Percentiles rank a stretch among this genome's conserved stretches.
phyloP scores from a whole-genome alignment of 2,329 filamentous ascomycete genomes.

The Penicillium glabrum region DNA sequence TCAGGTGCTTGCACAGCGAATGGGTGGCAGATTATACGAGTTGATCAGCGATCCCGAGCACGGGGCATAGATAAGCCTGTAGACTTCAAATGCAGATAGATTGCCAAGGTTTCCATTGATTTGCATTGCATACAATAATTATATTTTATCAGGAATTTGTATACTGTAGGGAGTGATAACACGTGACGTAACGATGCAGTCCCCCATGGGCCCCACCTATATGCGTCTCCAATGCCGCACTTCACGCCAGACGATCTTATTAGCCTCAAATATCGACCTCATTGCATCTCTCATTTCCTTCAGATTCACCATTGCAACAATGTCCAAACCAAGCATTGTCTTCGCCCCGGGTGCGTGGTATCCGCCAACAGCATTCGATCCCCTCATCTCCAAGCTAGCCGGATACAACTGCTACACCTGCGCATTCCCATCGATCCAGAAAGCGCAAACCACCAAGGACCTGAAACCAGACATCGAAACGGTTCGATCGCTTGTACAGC shows the following conservation, averaged over 20 bases:
- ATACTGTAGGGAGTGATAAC: no score
- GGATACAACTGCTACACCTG: conserved; percentile 19
- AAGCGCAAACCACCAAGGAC: conserved; percentile 19
- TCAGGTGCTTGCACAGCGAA: conserved; percentile 53
- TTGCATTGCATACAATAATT: no score
- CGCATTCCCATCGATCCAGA: conserved; percentile 30
- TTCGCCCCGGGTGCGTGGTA: conserved; percentile 35
- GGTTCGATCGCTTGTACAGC: conserved; percentile 31
- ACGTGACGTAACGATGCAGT: no score
- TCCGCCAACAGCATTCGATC: conserved; percentile 29
- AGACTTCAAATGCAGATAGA: background rate
- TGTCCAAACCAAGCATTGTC: conserved; percentile 27
- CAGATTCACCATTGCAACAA: background rate
- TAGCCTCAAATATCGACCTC: no score
- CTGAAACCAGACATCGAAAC: conserved; percentile 32
- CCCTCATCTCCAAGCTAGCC: conserved; percentile 24
- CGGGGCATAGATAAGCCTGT: background rate
- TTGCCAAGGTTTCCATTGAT: no score
- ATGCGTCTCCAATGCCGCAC: no score
- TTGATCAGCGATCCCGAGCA: conserved; percentile 26
- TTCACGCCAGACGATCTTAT: no score
- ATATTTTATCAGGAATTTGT: no score
- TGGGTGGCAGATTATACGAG: conserved; percentile 49
- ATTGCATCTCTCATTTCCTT: no score
- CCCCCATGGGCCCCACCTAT: no score